phyloP scores from a whole-genome alignment of 805 yeast genomes.

The Suhomyces sp. region DNA sequence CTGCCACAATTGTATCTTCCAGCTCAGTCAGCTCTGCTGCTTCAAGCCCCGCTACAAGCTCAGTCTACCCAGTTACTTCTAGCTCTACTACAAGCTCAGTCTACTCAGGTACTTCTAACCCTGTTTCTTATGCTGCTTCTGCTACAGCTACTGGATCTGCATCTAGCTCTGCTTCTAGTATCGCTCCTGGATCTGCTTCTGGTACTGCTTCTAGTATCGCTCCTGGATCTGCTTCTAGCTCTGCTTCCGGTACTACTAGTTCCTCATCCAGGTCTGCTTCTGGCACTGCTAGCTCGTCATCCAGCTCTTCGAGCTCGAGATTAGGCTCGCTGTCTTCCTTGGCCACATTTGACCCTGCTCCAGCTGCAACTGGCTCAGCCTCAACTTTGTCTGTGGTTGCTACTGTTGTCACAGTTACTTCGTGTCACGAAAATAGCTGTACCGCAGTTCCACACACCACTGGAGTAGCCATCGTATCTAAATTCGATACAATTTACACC shows the following conservation, averaged over 20 bases:
- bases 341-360: not conserved
- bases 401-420: slow-evolving; percentile 27
- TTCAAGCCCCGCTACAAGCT: too few relatives aligned
- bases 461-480: slow-evolving; percentile 36
- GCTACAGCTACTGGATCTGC: not conserved
- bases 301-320: not conserved
- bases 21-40: not conserved
- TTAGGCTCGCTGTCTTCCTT: not conserved
- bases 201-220: not conserved
- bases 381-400: slow-evolving; percentile 7
- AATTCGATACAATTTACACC: slow-evolving; percentile 10
- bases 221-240: not conserved
- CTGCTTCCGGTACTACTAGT: not conserved
- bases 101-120: not conserved
- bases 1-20: slow-evolving; percentile 4
- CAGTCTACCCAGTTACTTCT: not conserved
- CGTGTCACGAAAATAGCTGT: slow-evolving; percentile 32
- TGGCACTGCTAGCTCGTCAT: not conserved
- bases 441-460: slow-evolving; percentile 22
- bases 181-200: not conserved
- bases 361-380: slow-evolving; percentile 3
- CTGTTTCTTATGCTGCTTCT: not conserved
- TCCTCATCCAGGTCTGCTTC: not conserved
- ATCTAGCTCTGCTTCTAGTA: not conserved
- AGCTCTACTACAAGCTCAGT: too few relatives aligned